These are phyloP conservation scores for Coemansia sp. DNA, from an alignment of 192 early-diverging fungal genomes.

Conservation along the genomic window DNA sequence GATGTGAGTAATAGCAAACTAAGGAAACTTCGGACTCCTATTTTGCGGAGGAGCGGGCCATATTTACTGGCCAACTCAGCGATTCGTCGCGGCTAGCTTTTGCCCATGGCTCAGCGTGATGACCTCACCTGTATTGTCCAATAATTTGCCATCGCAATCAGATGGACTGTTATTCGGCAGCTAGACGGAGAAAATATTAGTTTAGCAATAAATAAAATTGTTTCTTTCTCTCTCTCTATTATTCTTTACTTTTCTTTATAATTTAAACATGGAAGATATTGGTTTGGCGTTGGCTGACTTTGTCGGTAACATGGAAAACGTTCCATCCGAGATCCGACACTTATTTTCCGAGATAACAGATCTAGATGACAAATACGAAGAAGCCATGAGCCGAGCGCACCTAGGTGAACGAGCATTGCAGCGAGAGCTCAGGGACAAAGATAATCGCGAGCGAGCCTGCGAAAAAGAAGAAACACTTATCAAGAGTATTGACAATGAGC, in stretches of 20 bases:
- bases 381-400: constrained; percentile 26
- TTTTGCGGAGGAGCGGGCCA: too few relatives aligned
- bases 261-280: constrained; percentile 49
- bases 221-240: neutral
- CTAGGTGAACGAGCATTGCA: constrained; percentile 38
- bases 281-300: constrained; percentile 52
- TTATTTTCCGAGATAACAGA: constrained; percentile 53
- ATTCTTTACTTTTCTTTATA: constrained; percentile 7
- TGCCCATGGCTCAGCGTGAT: too few relatives aligned
- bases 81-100: too few relatives aligned
- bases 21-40: too few relatives aligned
- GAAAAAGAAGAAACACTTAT: constrained; percentile 32
- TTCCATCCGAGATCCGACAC: constrained; percentile 52
- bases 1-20: too few relatives aligned
- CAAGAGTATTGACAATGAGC: constrained; percentile 24
- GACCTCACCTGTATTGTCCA: neutral
- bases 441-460: constrained; percentile 24
- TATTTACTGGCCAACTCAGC: too few relatives aligned
- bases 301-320: constrained; percentile 56
- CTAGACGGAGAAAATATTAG: too few relatives aligned
- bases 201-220: neutral
- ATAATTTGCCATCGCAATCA: neutral
- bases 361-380: constrained; percentile 50
- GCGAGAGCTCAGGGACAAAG: constrained; percentile 24
- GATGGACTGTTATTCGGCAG: neutral